A percentile compares a stretch with the other conserved stretches of the same genome.
These are phyloP conservation scores for Talaromyces trachyspermus DNA, from an alignment of 495 filamentous ascomycete species.

Conservation along the genomic window DNA sequence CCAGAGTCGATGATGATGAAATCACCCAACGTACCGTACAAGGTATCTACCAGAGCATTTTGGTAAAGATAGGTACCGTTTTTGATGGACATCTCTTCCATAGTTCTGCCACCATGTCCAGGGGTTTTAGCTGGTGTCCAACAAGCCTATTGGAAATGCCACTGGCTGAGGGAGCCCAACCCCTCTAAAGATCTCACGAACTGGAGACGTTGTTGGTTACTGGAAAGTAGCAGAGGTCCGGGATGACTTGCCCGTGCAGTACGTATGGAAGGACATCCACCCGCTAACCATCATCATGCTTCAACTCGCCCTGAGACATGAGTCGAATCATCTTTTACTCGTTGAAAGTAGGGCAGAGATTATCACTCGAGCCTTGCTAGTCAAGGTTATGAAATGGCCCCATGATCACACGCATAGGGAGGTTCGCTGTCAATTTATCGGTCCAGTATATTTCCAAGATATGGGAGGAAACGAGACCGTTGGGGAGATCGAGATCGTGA, in stretches of 20 bases:
- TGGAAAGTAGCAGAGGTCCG: conserved; percentile 7
- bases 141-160: conserved; percentile 12
- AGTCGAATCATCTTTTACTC: not conserved
- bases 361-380: conserved; percentile 7
- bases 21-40: conserved; percentile 1
- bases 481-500: not conserved
- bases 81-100: conserved; percentile 13
- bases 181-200: not conserved
- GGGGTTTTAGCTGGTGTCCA: conserved; percentile 12
- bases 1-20: conserved; percentile 7
- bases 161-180: not conserved
- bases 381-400: not conserved
- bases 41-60: conserved; percentile 11
- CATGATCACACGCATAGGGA: not conserved
- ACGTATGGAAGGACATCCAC: conserved; percentile 8
- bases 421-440: not conserved
- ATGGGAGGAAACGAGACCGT: not conserved
- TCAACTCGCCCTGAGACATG: conserved; percentile 3
- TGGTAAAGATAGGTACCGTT: conserved; percentile 8
- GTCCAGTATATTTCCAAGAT: conserved; percentile 5
- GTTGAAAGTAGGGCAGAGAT: not conserved
- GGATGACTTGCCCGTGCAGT: not conserved
- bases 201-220: conserved; percentile 1
- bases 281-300: conserved; percentile 5
- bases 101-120: conserved; percentile 11